phyloP scores from a whole-genome alignment of 257 asterid genomes.

The Penstemon davidsonii region DNA sequence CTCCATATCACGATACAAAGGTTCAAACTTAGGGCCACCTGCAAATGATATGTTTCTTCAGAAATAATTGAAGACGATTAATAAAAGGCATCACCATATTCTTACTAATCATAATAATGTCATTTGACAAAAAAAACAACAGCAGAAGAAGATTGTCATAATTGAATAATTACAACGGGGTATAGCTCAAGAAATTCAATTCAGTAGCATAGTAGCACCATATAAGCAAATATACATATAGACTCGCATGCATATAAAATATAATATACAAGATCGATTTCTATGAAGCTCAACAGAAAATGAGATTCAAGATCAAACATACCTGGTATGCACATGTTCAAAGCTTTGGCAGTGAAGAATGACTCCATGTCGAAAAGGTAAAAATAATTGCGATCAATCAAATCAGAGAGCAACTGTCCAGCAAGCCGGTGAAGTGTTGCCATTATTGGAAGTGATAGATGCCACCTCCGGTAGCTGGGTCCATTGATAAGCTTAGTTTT shows the following conservation, averaged over 20 bases:
- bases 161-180: not conserved
- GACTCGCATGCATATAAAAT: not conserved
- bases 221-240: not conserved
- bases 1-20: slow-evolving; percentile 98
- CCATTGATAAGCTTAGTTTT: slow-evolving; percentile 96
- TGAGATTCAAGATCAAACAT: slow-evolving; percentile 22
- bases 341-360: slow-evolving; percentile 92
- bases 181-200: not conserved
- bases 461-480: slow-evolving; percentile 98
- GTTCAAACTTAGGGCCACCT: slow-evolving; percentile 99
- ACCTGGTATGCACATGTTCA: slow-evolving; percentile 99
- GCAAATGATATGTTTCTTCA: slow-evolving; percentile 29
- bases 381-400: slow-evolving; percentile 88
- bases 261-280: not conserved
- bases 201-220: not conserved
- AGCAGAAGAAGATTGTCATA: not conserved
- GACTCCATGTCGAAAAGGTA: slow-evolving; percentile 99
- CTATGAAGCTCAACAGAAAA: not conserved
- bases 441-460: slow-evolving; percentile 96
- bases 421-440: slow-evolving; percentile 97
- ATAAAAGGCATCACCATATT: slow-evolving; percentile 3
- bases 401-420: slow-evolving; percentile 94
- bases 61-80: not conserved
- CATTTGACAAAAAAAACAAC: not conserved
- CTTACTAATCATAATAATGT: slow-evolving; percentile 4